These are phyloP conservation scores for Phallus indusiatus DNA, from an alignment of 768 basidiomycete genomes.

Conservation along the genomic window DNA sequence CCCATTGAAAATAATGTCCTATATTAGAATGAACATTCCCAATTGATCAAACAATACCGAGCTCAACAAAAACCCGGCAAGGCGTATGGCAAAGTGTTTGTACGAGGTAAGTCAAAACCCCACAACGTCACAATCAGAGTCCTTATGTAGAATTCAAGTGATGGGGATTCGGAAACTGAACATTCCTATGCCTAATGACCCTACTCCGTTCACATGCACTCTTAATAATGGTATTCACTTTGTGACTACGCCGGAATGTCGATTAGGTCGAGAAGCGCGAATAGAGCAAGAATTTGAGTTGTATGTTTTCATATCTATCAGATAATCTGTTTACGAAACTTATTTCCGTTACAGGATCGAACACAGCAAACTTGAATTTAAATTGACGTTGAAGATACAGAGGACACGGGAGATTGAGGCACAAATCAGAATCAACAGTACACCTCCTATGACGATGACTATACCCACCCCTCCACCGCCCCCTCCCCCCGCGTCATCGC, in stretches of 20 bases:
- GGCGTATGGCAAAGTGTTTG: constrained; percentile 87
- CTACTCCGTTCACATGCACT: constrained; percentile 72
- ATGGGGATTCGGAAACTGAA: constrained; percentile 62
- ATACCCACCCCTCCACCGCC: constrained; percentile 27
- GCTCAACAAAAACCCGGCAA: constrained; percentile 71
- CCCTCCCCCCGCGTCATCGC: constrained; percentile 45
- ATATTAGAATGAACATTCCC: constrained; percentile 82
- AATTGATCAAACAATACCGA: constrained; percentile 76
- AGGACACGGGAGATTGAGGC: constrained; percentile 77
- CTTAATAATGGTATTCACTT: constrained; percentile 96
- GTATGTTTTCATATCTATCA: constrained; percentile 34
- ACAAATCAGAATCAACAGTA: constrained; percentile 58
- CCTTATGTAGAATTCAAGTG: constrained; percentile 38
- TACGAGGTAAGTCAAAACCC: constrained; percentile 53
- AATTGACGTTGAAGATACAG: constrained; percentile 78
- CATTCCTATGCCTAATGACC: constrained; percentile 69
- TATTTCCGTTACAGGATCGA: constrained; percentile 50
- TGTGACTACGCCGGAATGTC: constrained; percentile 78
- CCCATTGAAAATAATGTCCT: constrained; percentile 7
- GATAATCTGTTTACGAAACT: not conserved
- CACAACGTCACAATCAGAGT: not conserved
- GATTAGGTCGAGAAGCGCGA: constrained; percentile 44
- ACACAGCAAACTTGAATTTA: constrained; percentile 92
- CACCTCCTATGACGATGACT: constrained; percentile 34
- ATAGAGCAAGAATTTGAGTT: constrained; percentile 89